A percentile compares a stretch with the other conserved stretches of the same genome.
Conservation (phyloP, 2,329 filamentous ascomycete species). For the Sclerotinia minor region DNA sequence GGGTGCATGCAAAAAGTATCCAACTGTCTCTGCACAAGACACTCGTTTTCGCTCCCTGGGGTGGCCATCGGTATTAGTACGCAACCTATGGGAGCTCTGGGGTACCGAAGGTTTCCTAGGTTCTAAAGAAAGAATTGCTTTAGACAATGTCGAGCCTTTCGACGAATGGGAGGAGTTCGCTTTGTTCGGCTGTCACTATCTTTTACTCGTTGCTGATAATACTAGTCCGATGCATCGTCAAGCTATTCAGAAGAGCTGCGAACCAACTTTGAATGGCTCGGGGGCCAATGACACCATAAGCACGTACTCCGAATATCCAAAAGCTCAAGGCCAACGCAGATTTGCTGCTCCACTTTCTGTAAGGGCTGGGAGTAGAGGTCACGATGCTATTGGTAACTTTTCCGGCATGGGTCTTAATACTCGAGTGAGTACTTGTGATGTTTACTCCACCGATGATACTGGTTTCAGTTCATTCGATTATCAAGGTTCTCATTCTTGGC, state of each 20-base stretch:
- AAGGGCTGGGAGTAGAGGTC: slow-evolving; percentile 43
- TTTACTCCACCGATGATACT: slow-evolving; percentile 44
- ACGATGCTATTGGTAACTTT: slow-evolving; percentile 38
- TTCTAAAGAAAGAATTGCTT: slow-evolving; percentile 54
- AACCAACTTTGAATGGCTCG: not conserved
- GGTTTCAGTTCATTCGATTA: slow-evolving; percentile 1
- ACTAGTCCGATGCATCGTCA: not conserved
- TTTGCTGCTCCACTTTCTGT: slow-evolving; percentile 58
- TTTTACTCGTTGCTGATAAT: slow-evolving; percentile 64
- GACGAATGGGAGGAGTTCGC: slow-evolving; percentile 97
- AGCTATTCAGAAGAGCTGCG: not conserved
- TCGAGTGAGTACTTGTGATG: slow-evolving; percentile 48
- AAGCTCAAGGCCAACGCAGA: slow-evolving; percentile 52
- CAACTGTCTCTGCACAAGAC: slow-evolving; percentile 63
- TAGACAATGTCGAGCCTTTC: slow-evolving; percentile 78
- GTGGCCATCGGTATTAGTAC: slow-evolving; percentile 63
- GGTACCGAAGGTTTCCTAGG: slow-evolving; percentile 65
- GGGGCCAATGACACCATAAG: slow-evolving; percentile 27
- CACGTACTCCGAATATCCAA: slow-evolving; percentile 44
- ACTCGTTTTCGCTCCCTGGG: slow-evolving; percentile 67
- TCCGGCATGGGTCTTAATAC: slow-evolving; percentile 44
- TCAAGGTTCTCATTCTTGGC: slow-evolving; percentile 39
- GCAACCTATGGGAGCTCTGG: slow-evolving; percentile 84
- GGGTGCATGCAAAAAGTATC: slow-evolving; percentile 72
- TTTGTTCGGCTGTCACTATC: slow-evolving; percentile 81